A percentile compares a stretch with the other conserved stretches of the same genome.
phyloP scores from a whole-genome alignment of 805 yeast genomes.

The Yarrowia sp. region DNA sequence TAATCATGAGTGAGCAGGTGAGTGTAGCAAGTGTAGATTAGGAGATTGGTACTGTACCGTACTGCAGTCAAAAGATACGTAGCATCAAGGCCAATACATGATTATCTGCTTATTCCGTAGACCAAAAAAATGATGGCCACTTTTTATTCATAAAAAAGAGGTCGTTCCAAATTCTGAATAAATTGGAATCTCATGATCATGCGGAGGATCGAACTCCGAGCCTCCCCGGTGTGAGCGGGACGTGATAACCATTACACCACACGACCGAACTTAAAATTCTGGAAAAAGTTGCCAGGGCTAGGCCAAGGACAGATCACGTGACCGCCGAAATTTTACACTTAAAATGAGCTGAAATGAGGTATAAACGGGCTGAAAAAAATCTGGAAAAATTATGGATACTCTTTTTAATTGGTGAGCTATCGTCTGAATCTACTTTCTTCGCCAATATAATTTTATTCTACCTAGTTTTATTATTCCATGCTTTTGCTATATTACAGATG shows the following conservation, averaged over 20 bases:
- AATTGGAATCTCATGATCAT: slow-evolving; percentile 6
- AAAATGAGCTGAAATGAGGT: neutral
- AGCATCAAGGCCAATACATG: too few relatives aligned
- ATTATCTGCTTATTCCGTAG: neutral
- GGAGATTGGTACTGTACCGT: too few relatives aligned
- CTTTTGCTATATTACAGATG: slow-evolving; percentile 12
- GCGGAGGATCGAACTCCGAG: slow-evolving; percentile 38
- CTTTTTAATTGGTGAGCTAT: too few relatives aligned
- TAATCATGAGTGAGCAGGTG: slow-evolving; percentile 2
- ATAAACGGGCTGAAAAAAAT: neutral
- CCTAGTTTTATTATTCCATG: neutral
- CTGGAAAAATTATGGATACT: neutral
- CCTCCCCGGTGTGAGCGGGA: slow-evolving; percentile 40
- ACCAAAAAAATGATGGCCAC: neutral
- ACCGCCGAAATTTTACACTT: neutral
- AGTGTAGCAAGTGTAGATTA: too few relatives aligned
- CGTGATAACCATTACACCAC: slow-evolving; percentile 39
- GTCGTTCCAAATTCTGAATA: too few relatives aligned
- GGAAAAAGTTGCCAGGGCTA: neutral
- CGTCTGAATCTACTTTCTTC: too few relatives aligned
- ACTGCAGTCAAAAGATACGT: too few relatives aligned
- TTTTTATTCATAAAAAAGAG: too few relatives aligned
- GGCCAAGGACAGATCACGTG: slow-evolving; percentile 9
- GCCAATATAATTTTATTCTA: neutral
- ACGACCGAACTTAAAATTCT: slow-evolving; percentile 15